Conservation (phyloP, 1,284 basidiomycete genomes). For the Fistulina hepatica region DNA sequence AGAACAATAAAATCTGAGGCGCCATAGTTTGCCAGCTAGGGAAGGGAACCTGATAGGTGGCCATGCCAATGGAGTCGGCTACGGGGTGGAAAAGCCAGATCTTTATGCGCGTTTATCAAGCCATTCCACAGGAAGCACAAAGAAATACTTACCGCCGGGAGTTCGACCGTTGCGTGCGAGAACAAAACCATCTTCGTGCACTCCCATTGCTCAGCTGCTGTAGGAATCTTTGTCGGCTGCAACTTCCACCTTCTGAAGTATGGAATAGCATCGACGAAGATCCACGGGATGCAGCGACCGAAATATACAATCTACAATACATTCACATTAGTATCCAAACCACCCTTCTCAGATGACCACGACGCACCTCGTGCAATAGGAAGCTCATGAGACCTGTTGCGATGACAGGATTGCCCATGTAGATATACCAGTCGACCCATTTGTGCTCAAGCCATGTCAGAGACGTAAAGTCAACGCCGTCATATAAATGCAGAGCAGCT, state of each 20-base stretch:
- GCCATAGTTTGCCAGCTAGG: conserved; percentile 59
- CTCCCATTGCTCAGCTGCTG: conserved; percentile 81
- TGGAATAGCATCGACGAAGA: conserved; percentile 88
- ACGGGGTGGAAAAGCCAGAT: conserved; percentile 96
- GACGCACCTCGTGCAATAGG: conserved; percentile 78
- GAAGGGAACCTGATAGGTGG: conserved; percentile 90
- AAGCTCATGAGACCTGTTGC: conserved; percentile 94
- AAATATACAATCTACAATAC: conserved; percentile 82
- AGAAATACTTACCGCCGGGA: conserved; percentile 61
- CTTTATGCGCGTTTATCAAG: conserved; percentile 26
- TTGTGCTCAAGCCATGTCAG: conserved; percentile 67
- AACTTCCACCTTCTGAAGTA: conserved; percentile 94
- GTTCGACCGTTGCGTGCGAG: conserved; percentile 92
- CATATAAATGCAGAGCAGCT: conserved; percentile 19
- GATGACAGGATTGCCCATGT: conserved; percentile 80
- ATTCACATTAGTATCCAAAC: neutral
- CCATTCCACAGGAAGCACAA: neutral
- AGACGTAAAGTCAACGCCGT: conserved; percentile 46
- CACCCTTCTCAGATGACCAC: neutral
- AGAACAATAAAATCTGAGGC: conserved; percentile 83
- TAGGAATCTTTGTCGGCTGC: conserved; percentile 77
- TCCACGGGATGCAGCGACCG: conserved; percentile 89
- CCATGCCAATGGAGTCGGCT: conserved; percentile 82
- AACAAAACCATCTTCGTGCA: conserved; percentile 92
- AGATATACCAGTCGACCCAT: conserved; percentile 81